phyloP scores from a whole-genome alignment of 805 yeast genomes.

The Komagataella kurtzmanii region DNA sequence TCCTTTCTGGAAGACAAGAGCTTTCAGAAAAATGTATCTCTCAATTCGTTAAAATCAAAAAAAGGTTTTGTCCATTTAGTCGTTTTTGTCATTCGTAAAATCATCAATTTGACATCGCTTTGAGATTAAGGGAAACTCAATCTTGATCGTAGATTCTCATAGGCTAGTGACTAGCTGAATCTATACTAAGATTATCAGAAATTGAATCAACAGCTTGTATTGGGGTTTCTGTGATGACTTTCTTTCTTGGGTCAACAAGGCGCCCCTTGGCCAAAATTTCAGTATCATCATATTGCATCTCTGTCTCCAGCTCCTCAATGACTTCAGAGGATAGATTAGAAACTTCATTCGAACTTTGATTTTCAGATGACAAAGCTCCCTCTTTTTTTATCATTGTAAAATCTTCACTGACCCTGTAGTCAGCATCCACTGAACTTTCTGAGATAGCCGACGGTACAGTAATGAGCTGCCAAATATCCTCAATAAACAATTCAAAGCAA shows the following conservation, averaged over 20 bases:
- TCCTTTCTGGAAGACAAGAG: too few relatives aligned
- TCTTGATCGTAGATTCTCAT: too few relatives aligned
- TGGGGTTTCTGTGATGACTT: background rate
- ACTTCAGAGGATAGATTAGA: background rate
- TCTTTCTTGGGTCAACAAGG: background rate
- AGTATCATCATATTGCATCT: background rate
- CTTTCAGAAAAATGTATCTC: too few relatives aligned
- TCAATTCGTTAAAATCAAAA: too few relatives aligned
- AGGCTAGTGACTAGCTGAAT: background rate
- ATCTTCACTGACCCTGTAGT: slow-evolving; percentile 2
- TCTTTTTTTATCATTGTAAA: slow-evolving; percentile 17
- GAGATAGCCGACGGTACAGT: background rate
- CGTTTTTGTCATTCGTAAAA: too few relatives aligned
- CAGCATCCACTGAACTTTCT: background rate
- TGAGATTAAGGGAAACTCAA: too few relatives aligned
- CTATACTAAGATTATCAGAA: background rate
- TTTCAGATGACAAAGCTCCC: slow-evolving; percentile 7
- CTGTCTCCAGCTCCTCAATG: background rate
- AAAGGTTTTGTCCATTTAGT: too few relatives aligned
- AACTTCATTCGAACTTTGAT: background rate
- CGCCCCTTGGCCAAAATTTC: background rate
- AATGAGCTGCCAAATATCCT: background rate
- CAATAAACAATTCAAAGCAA: background rate
- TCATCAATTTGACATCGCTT: too few relatives aligned
- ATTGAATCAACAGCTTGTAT: background rate